Conservation (phyloP, 805 yeast species). For the Zygoascus flipseniorum region DNA sequence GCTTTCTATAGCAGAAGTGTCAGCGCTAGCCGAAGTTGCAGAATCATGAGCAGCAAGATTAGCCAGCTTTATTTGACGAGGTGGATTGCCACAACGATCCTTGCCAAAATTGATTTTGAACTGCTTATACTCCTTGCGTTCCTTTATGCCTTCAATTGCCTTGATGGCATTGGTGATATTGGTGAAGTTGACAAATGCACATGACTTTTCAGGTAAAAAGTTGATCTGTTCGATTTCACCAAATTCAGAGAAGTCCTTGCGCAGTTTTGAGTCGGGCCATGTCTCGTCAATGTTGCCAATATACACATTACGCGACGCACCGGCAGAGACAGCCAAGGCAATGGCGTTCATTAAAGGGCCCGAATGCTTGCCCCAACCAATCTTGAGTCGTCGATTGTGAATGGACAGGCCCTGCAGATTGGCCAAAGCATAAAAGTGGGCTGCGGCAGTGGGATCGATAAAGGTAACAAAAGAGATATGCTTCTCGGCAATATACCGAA, state of each 20-base stretch:
- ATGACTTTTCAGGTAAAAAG: slow-evolving; percentile 69
- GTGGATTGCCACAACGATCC: slow-evolving; percentile 91
- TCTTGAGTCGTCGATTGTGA: slow-evolving; percentile 77
- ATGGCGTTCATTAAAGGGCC: slow-evolving; percentile 86
- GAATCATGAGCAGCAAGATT: neutral
- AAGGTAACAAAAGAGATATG: slow-evolving; percentile 93
- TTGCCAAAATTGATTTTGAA: slow-evolving; percentile 87
- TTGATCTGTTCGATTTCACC: slow-evolving; percentile 96
- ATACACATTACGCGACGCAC: slow-evolving; percentile 90
- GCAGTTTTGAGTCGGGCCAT: slow-evolving; percentile 46
- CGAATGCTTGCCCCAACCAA: slow-evolving; percentile 97
- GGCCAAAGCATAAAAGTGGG: slow-evolving; percentile 92
- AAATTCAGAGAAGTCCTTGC: slow-evolving; percentile 66
- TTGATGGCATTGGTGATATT: slow-evolving; percentile 84
- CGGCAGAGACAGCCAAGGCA: slow-evolving; percentile 82
- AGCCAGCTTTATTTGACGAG: slow-evolving; percentile 35
- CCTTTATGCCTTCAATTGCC: slow-evolving; percentile 86
- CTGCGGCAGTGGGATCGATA: slow-evolving; percentile 94
- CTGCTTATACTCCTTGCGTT: slow-evolving; percentile 49
- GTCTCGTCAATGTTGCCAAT: slow-evolving; percentile 57
- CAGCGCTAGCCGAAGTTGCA: neutral
- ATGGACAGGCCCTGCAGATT: slow-evolving; percentile 82
- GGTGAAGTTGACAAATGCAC: slow-evolving; percentile 88
- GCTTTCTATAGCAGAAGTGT: neutral
- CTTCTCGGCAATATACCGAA: slow-evolving; percentile 71